phyloP scores from a whole-genome alignment of 1,139 yeast species.

The Scheffersomyces titani region DNA sequence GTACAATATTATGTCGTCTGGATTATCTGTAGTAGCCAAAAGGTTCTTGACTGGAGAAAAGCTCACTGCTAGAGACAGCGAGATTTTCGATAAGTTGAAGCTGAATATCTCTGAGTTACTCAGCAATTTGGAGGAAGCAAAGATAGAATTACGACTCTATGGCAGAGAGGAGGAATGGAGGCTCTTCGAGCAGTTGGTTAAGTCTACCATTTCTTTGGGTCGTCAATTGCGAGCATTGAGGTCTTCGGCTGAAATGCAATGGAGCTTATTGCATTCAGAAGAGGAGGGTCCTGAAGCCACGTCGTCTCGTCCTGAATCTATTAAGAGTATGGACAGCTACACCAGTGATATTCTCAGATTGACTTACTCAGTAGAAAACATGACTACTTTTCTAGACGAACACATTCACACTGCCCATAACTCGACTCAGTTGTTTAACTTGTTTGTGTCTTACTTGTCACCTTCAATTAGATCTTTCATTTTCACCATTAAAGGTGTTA shows the following conservation, averaged over 20 bases:
- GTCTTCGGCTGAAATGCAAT: slow-evolving; percentile 68
- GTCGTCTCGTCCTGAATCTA: not conserved
- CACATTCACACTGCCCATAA: slow-evolving; percentile 32
- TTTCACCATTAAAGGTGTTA: slow-evolving; percentile 62
- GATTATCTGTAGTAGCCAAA: slow-evolving; percentile 51
- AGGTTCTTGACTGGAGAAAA: slow-evolving; percentile 57
- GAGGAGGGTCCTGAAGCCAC: slow-evolving; percentile 3
- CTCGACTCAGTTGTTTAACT: slow-evolving; percentile 57
- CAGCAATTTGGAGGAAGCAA: slow-evolving; percentile 57
- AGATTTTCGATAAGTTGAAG: slow-evolving; percentile 39
- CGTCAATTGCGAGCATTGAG: slow-evolving; percentile 68
- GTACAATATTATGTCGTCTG: slow-evolving; percentile 53
- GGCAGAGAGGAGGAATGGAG: slow-evolving; percentile 61
- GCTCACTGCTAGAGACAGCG: slow-evolving; percentile 38
- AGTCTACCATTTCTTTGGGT: slow-evolving; percentile 52
- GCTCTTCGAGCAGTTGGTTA: slow-evolving; percentile 47
- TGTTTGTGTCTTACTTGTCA: slow-evolving; percentile 67
- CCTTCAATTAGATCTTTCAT: slow-evolving; percentile 73
- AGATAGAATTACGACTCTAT: slow-evolving; percentile 53
- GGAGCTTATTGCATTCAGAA: slow-evolving; percentile 45
- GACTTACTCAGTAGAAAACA: slow-evolving; percentile 29
- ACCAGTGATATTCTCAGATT: slow-evolving; percentile 16
- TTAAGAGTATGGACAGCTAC: slow-evolving; percentile 19
- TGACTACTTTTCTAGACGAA: slow-evolving; percentile 17
- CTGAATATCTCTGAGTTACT: slow-evolving; percentile 41